Conservation (phyloP, 805 yeast genomes). For the Clavispora carvajalis region DNA sequence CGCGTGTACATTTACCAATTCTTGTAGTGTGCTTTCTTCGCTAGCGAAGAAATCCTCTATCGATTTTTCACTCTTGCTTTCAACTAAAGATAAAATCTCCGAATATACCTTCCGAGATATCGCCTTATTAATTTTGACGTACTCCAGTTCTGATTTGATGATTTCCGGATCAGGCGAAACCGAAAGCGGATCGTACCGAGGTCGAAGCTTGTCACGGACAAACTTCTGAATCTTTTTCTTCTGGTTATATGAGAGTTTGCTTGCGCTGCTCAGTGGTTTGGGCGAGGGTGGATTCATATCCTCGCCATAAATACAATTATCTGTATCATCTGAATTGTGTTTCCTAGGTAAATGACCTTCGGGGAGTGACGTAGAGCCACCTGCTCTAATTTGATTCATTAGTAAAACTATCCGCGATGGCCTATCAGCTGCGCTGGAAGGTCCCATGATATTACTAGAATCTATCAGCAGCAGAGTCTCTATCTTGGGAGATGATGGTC, state of each 20-base stretch:
- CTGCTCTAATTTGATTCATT: conserved; percentile 17
- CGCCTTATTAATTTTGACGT: conserved; percentile 55
- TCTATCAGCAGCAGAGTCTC: not conserved
- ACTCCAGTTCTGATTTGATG: conserved; percentile 33
- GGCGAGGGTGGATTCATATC: not conserved
- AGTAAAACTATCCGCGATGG: conserved; percentile 15
- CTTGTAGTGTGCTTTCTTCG: conserved; percentile 13
- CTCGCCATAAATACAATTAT: no score
- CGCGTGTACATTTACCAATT: conserved; percentile 22
- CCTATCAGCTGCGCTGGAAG: not conserved
- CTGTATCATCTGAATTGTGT: no score
- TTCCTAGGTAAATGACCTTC: no score
- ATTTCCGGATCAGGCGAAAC: conserved; percentile 14
- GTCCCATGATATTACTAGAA: no score
- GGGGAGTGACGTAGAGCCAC: not conserved
- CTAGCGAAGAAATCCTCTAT: conserved; percentile 16
- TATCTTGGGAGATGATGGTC: not conserved
- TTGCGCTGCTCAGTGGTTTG: not conserved
- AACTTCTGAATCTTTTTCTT: conserved; percentile 53
- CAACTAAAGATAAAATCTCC: conserved; percentile 16
- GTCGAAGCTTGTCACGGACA: conserved; percentile 49
- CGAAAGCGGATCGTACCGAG: conserved; percentile 34
- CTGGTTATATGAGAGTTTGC: conserved; percentile 34
- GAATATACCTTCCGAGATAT: conserved; percentile 59
- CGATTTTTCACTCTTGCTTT: conserved; percentile 4